Evolutionary conservation across 2,329 filamentous ascomycete species (phyloP).

Genomic region (Apiospora aurea): DNA sequence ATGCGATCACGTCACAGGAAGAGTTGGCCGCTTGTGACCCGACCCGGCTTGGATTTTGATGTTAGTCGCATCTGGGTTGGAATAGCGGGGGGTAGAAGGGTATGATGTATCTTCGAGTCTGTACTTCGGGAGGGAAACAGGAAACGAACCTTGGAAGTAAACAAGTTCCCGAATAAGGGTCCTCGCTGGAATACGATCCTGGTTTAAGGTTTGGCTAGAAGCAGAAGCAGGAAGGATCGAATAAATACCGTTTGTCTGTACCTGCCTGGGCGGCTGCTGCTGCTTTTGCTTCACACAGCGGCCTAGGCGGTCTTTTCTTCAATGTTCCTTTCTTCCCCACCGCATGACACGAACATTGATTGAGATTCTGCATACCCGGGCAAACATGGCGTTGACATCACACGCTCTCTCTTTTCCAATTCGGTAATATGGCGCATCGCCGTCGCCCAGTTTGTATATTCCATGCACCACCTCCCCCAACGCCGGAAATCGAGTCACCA

Average conservation of each 20-base stretch:
- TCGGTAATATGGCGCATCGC: not conserved
- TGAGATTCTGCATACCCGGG: not conserved
- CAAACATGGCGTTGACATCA: not conserved
- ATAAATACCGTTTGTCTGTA: not conserved
- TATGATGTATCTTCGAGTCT: not conserved
- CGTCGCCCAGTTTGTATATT: not conserved
- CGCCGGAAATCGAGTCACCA: not conserved
- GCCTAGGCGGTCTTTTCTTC: not conserved
- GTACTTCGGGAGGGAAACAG: not conserved
- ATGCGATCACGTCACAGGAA: conserved; percentile 13
- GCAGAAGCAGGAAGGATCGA: not conserved
- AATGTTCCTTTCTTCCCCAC: not conserved
- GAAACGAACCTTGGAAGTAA: not conserved
- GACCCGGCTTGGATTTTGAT: not conserved
- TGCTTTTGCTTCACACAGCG: not conserved
- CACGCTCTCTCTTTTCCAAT: not conserved
- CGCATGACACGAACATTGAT: not conserved
- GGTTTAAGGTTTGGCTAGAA: not conserved
- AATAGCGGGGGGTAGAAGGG: conserved; percentile 2
- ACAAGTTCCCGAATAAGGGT: not conserved
- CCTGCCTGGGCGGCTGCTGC: not conserved
- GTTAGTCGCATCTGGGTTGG: not conserved
- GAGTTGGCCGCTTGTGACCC: conserved; percentile 13
- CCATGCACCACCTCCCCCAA: not conserved
- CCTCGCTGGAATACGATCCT: not conserved